These are phyloP conservation scores for Plasmodium vivax DNA, from an alignment of 169 alveolate species.

Conservation along the genomic window DNA sequence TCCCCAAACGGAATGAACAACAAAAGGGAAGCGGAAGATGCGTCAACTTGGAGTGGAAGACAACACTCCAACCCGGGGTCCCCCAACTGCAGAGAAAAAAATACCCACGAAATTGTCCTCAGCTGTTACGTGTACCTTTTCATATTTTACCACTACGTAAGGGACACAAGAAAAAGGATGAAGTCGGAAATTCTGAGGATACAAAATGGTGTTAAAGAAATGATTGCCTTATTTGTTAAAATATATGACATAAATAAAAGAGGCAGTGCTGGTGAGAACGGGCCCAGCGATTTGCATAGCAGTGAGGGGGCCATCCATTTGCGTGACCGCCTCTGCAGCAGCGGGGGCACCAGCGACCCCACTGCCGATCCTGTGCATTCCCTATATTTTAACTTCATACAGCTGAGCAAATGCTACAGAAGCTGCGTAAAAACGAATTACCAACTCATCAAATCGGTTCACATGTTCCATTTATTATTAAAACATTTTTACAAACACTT, in stretches of 20 bases:
- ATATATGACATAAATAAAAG: constrained; percentile 37
- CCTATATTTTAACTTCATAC: constrained; percentile 25
- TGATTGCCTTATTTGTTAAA: constrained; percentile 22
- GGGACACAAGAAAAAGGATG: constrained; percentile 19
- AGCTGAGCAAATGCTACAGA: constrained; percentile 45
- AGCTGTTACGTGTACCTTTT: constrained; percentile 47
- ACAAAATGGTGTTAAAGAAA: constrained; percentile 61
- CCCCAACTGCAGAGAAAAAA: background rate
- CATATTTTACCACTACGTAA: constrained; percentile 40
- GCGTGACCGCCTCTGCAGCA: background rate
- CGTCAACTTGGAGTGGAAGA: background rate
- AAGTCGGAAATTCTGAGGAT: constrained; percentile 36
- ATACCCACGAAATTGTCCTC: constrained; percentile 16
- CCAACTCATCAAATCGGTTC: constrained; percentile 31
- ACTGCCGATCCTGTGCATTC: background rate
- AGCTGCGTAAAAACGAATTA: constrained; percentile 56
- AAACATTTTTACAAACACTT: constrained; percentile 63
- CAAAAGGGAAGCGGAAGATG: background rate
- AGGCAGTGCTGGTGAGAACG: background rate
- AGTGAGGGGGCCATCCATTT: background rate
- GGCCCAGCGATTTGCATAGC: background rate
- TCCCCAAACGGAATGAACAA: background rate
- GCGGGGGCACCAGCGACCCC: background rate
- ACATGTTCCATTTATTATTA: constrained; percentile 51
- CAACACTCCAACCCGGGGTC: background rate